Conservation (phyloP, 768 basidiomycete species). For the Dentipellis fragilis region DNA sequence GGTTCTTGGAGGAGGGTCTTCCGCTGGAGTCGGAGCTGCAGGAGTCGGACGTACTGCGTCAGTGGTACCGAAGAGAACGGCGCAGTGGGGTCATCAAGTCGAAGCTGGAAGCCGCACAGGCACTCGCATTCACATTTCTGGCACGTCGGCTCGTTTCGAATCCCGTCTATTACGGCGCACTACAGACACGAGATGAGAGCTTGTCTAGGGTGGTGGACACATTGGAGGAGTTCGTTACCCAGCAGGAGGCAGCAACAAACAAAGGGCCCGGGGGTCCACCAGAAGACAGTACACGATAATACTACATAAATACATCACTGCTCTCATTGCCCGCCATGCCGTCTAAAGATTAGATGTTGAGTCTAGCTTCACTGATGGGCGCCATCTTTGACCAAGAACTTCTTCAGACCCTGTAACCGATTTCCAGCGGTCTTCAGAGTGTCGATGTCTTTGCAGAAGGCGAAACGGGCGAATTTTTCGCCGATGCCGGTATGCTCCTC, state of each 20-base stretch:
- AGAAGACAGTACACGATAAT: too few relatives aligned
- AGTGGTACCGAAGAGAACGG: conserved; percentile 37
- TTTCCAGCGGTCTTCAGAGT: conserved; percentile 77
- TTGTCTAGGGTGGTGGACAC: conserved; percentile 65
- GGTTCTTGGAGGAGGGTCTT: conserved; percentile 81
- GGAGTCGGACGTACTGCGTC: conserved; percentile 35
- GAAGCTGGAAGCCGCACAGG: conserved; percentile 66
- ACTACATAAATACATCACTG: neutral
- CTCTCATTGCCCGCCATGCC: too few relatives aligned
- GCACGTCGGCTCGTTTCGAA: conserved; percentile 62
- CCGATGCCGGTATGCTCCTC: conserved; percentile 79
- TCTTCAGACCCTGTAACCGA: conserved; percentile 63
- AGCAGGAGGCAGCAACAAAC: neutral
- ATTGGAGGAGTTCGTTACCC: conserved; percentile 19
- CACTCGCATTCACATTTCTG: conserved; percentile 75
- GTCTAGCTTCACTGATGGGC: too few relatives aligned
- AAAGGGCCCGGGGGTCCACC: neutral
- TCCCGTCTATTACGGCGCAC: conserved; percentile 74
- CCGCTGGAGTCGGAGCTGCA: conserved; percentile 78
- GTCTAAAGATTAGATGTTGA: too few relatives aligned
- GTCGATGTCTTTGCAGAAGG: conserved; percentile 92
- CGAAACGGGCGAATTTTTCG: conserved; percentile 80
- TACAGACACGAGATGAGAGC: conserved; percentile 36
- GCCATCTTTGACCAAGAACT: conserved; percentile 34
- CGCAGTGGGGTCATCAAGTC: conserved; percentile 28